phyloP scores from a whole-genome alignment of 306 rosid species.

The Neltuma alba region DNA sequence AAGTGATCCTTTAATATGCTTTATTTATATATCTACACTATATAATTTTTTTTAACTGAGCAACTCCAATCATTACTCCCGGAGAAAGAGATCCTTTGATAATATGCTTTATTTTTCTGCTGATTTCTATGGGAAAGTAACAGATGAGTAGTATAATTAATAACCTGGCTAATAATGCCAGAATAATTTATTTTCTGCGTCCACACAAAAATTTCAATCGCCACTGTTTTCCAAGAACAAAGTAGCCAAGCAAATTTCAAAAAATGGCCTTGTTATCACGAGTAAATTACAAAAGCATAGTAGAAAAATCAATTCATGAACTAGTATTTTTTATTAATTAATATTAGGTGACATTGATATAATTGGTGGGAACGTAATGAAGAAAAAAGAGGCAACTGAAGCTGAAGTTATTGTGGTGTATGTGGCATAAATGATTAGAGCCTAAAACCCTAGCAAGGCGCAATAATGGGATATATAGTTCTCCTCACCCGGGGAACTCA shows the following conservation, averaged over 20 bases:
- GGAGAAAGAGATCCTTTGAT: not conserved
- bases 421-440: constrained; percentile 39
- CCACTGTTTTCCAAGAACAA: too few relatives aligned
- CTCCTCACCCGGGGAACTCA: constrained; percentile 27
- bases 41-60: not conserved
- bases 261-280: not conserved
- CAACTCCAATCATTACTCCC: not conserved
- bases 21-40: too few relatives aligned
- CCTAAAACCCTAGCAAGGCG: constrained; percentile 36
- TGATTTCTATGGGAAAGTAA: not conserved
- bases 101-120: not conserved
- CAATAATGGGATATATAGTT: constrained; percentile 40
- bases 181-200: not conserved
- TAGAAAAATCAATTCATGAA: not conserved
- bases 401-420: constrained; percentile 22
- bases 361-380: not conserved
- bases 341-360: constrained; percentile 18
- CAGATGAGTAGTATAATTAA: too few relatives aligned
- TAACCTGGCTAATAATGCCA: too few relatives aligned
- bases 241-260: too few relatives aligned
- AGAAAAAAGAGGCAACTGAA: constrained; percentile 53
- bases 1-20: not conserved
- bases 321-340: not conserved
- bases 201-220: not conserved
- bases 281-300: not conserved